A percentile compares a stretch with the other conserved stretches of the same genome.
Evolutionary conservation across 2,329 filamentous ascomycete species (phyloP).

Genomic region (Aschersonia sp.): DNA sequence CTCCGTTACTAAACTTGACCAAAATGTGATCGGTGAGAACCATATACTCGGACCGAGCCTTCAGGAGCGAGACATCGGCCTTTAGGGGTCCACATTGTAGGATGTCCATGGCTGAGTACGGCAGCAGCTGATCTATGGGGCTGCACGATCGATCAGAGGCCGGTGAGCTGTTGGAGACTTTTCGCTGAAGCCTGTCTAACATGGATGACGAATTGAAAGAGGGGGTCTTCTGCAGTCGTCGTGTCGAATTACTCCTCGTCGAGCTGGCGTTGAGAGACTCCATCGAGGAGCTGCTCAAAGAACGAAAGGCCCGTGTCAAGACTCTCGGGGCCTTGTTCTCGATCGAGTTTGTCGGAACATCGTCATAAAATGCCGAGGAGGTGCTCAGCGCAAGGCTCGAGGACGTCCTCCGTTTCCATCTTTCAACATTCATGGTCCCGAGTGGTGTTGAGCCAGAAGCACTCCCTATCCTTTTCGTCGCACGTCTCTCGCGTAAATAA

Average conservation of each 20-base stretch:
- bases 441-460: neutral
- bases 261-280: slow-evolving; percentile 20
- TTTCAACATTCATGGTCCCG: slow-evolving; percentile 15
- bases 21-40: slow-evolving; percentile 36
- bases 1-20: slow-evolving; percentile 32
- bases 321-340: slow-evolving; percentile 20
- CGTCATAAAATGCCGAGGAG: slow-evolving; percentile 8
- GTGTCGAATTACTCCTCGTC: slow-evolving; percentile 16
- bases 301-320: slow-evolving; percentile 22
- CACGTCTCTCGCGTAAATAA: neutral
- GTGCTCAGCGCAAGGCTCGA: slow-evolving; percentile 12
- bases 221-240: slow-evolving; percentile 22
- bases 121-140: slow-evolving; percentile 14
- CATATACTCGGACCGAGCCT: slow-evolving; percentile 33
- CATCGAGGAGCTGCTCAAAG: slow-evolving; percentile 24
- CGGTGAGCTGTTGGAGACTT: slow-evolving; percentile 23
- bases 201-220: slow-evolving; percentile 25
- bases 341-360: slow-evolving; percentile 7
- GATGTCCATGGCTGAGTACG: slow-evolving; percentile 23
- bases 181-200: slow-evolving; percentile 25
- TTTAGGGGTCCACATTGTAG: slow-evolving; percentile 33
- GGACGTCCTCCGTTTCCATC: slow-evolving; percentile 20
- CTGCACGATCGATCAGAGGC: slow-evolving; percentile 14
- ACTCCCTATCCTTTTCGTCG: neutral
- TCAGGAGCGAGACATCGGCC: slow-evolving; percentile 32